Evolutionary conservation across 257 asterid species (phyloP).

Genomic region (Solanum dulcamara): DNA sequence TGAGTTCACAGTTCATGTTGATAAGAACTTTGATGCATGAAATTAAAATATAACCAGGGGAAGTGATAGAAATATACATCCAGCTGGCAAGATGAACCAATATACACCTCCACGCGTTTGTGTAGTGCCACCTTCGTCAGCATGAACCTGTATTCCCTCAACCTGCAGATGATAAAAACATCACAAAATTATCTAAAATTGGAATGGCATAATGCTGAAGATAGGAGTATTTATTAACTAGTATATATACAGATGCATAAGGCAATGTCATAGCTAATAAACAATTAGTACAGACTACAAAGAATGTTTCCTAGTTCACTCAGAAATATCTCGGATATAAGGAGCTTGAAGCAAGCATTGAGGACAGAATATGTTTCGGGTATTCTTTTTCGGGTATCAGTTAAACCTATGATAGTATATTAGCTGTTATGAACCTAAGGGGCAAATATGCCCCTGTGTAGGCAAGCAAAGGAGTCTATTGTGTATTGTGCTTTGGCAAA

Average conservation of each 20-base stretch:
- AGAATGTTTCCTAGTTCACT: not conserved
- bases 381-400: not conserved
- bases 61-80: slow-evolving; percentile 11
- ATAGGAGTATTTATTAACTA: not conserved
- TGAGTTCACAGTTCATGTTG: not conserved
- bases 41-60: not conserved
- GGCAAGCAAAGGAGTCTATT: too few species aligned
- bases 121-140: slow-evolving; percentile 24
- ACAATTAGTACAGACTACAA: not conserved
- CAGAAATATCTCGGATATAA: not conserved
- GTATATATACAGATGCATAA: not conserved
- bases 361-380: not conserved
- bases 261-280: not conserved
- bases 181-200: not conserved
- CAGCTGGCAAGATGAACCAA: slow-evolving; percentile 30
- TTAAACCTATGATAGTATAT: not conserved
- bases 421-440: not conserved
- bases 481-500: too few species aligned
- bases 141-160: slow-evolving; percentile 20
- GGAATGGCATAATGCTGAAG: not conserved
- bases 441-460: not conserved
- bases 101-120: slow-evolving; percentile 28
- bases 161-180: slow-evolving; percentile 4
- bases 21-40: not conserved
- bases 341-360: not conserved